Conservation (phyloP, 2,329 filamentous ascomycete species). For the Colletotrichum magnum region DNA sequence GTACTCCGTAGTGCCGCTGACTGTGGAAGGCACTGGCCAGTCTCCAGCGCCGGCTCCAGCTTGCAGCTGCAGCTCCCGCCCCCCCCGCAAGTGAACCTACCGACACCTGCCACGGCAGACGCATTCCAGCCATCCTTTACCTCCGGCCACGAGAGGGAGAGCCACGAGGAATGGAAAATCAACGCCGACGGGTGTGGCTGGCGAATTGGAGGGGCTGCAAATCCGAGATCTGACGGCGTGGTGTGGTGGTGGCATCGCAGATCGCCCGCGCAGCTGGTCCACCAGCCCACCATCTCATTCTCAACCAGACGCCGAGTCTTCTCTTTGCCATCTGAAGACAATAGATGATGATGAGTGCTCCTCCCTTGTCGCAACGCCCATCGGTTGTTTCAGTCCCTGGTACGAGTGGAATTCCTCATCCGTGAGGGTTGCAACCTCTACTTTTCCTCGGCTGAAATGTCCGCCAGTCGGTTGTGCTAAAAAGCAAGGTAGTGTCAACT, state of each 20-base stretch:
- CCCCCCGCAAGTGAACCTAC: not conserved
- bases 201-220: constrained; percentile 13
- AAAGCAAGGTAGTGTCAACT: constrained; percentile 8
- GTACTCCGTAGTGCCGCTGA: not conserved
- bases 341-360: constrained; percentile 2
- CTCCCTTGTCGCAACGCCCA: constrained; percentile 5
- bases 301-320: not conserved
- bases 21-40: not conserved
- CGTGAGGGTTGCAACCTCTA: constrained; percentile 26
- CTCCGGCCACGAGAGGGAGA: not conserved
- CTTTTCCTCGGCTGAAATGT: not conserved
- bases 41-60: not conserved
- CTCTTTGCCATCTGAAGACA: constrained; percentile 20
- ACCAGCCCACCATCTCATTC: not conserved
- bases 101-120: constrained; percentile 9
- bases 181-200: constrained; percentile 16
- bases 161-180: not conserved
- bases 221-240: constrained; percentile 18
- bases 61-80: not conserved
- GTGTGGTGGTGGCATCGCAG: not conserved
- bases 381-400: constrained; percentile 26
- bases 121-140: constrained; percentile 2
- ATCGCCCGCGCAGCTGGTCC: not conserved
- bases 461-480: not conserved
- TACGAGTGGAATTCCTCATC: constrained; percentile 5